These are phyloP conservation scores for Tolypocladium album DNA, from an alignment of 2,329 filamentous ascomycete species.

Conservation along the genomic window DNA sequence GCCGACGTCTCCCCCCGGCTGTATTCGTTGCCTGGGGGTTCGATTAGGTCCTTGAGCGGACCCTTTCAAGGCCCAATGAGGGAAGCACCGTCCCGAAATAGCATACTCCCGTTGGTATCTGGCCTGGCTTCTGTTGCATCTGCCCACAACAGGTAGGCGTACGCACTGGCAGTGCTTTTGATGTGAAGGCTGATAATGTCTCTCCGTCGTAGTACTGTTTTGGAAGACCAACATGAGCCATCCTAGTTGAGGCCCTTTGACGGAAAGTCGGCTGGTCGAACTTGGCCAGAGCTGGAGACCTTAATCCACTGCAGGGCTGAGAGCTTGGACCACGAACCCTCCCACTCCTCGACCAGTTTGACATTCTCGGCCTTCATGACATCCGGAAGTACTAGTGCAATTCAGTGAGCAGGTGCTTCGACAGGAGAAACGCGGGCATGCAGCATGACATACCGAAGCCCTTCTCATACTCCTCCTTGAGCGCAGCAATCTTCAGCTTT, in stretches of 20 bases:
- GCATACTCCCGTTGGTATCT: background rate
- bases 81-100: background rate
- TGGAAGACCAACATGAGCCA: too few species aligned
- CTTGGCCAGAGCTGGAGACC: conserved; percentile 52
- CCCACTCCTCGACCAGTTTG: conserved; percentile 60
- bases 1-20: background rate
- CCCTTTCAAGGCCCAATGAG: background rate
- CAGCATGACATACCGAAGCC: conserved; percentile 56
- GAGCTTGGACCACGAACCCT: conserved; percentile 74
- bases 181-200: background rate
- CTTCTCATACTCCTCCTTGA: conserved; percentile 69
- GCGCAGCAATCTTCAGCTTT: conserved; percentile 55
- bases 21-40: background rate
- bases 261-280: conserved; percentile 67
- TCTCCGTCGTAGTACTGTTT: background rate
- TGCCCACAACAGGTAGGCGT: background rate
- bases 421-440: background rate
- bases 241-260: conserved; percentile 33
- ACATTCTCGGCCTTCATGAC: conserved; percentile 57
- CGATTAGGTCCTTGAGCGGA: too few species aligned
- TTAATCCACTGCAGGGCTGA: conserved; percentile 68
- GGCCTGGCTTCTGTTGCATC: background rate
- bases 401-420: background rate
- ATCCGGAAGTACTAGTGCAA: conserved; percentile 55
- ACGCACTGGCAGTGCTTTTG: background rate